Evolutionary conservation across 371 early-diverging fungal species (phyloP), one percentile per base, ranked within the genome.

Genomic region (Syncephalastrum racemosum): DNA sequence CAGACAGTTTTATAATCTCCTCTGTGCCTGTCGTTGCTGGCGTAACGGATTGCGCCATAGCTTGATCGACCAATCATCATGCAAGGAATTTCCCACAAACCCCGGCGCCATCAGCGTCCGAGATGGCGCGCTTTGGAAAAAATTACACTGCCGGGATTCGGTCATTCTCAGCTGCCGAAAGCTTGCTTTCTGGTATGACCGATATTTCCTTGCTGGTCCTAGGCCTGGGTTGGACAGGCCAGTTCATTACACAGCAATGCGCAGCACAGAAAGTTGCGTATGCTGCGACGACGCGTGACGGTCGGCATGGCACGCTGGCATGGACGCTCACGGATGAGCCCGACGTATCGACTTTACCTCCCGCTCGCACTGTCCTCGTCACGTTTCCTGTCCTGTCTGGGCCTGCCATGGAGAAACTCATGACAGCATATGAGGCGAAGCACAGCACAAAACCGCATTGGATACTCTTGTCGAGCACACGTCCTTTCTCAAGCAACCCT

Each of bases 151-250:
- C 12, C 36, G 36, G 31, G 10, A 8, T 2, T 0, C 36, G 36
- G 36, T 12, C 36, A 31, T 31, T 31, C 36, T 31, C 10, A 31
- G 36, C 36, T 31, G 36, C 36, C 36, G 36, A 31, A 31, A n/a
- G n/a, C n/a, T n/a, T n/a, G 10, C 10, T 31, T 31, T 8, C 36
- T 31, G 36, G 36, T 31, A 31, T 31, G 36, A 31, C 36, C 12
- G 36, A 31, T 31, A 31, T 76, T 15, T 67, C 68, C 43, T 64
- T 78, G 16, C 69, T 78, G 4, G 72, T 78, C 44, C 51, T 78
- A 2, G 78, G 78, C 4, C 45, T 72, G 3, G 78, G 78, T 16
- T 78, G 78, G 78, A 72, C 75, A n/a, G 78, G 78, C 6, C 68
- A 68, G 25, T 78, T 78, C 45, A 52, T 78, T 6, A 56, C 61